phyloP scores from a whole-genome alignment of 768 basidiomycete species.

The Termitomyces sp. region DNA sequence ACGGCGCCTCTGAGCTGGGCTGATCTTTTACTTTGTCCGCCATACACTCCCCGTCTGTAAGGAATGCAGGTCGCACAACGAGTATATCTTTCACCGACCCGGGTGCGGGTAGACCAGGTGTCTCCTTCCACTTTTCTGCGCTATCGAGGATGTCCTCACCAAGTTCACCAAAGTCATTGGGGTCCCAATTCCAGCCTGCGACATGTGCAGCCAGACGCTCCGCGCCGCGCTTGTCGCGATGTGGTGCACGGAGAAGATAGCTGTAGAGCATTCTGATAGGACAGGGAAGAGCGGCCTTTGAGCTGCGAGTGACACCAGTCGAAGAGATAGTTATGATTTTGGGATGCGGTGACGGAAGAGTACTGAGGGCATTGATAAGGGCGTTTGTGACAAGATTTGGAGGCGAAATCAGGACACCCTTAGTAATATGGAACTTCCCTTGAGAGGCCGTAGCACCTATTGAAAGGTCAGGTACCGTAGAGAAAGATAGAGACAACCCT shows the following conservation, averaged over 20 bases:
- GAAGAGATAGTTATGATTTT: conserved; percentile 54
- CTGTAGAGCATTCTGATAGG: conserved; percentile 46
- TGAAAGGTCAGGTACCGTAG: background rate
- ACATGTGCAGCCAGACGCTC: conserved; percentile 49
- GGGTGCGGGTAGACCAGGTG: conserved; percentile 34
- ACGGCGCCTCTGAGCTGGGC: conserved; percentile 18
- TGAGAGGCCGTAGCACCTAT: background rate
- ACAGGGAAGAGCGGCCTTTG: conserved; percentile 44
- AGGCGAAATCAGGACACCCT: conserved; percentile 47
- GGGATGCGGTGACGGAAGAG: conserved; percentile 39
- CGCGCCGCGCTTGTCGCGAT: conserved; percentile 57
- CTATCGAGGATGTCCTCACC: conserved; percentile 36
- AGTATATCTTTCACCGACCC: conserved; percentile 44
- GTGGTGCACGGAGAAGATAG: conserved; percentile 40
- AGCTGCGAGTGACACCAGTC: conserved; percentile 42
- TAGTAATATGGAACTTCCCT: conserved; percentile 35
- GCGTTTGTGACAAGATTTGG: conserved; percentile 56
- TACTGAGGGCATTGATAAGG: conserved; percentile 52
- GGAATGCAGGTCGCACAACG: conserved; percentile 52
- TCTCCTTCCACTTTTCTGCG: conserved; percentile 37
- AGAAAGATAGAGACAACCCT: conserved; percentile 11
- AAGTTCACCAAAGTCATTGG: conserved; percentile 33
- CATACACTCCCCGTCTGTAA: conserved; percentile 54
- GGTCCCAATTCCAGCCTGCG: conserved; percentile 49
- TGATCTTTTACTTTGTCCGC: conserved; percentile 25